phyloP scores from a whole-genome alignment of 768 basidiomycete species.

The Asterophora parasitica region DNA sequence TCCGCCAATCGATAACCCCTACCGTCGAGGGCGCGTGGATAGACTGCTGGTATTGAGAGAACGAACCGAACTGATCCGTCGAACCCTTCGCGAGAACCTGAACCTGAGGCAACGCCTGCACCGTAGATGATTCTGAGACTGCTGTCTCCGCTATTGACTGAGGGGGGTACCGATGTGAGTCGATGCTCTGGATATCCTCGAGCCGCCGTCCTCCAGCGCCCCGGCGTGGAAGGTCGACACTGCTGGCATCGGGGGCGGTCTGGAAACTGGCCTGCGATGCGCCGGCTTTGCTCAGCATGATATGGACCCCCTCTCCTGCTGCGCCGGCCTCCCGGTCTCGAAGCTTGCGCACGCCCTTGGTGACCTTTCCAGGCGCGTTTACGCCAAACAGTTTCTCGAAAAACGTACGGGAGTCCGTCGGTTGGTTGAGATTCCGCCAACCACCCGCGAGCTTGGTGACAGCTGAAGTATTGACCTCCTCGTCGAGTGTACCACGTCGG shows the following conservation, averaged over 20 bases:
- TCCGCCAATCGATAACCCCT: constrained; percentile 81
- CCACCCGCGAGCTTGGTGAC: constrained; percentile 79
- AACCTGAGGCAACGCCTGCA: no score
- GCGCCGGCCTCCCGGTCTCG: constrained; percentile 71
- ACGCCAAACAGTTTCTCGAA: constrained; percentile 68
- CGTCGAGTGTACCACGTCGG: constrained; percentile 81
- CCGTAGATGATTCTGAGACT: constrained; percentile 28
- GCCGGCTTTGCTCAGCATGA: constrained; percentile 54
- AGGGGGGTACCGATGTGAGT: constrained; percentile 64
- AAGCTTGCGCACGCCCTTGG: constrained; percentile 81
- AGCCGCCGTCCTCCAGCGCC: constrained; percentile 49
- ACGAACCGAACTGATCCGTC: constrained; percentile 34
- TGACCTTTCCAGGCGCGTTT: constrained; percentile 68
- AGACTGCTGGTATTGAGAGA: constrained; percentile 53
- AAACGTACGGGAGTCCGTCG: constrained; percentile 70
- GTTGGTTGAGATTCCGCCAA: constrained; percentile 90
- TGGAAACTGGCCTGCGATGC: constrained; percentile 35
- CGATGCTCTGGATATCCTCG: constrained; percentile 67
- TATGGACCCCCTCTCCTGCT: constrained; percentile 54
- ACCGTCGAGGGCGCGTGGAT: constrained; percentile 49
- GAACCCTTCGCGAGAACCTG: constrained; percentile 23
- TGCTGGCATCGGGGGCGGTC: constrained; percentile 34
- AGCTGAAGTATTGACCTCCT: constrained; percentile 93
- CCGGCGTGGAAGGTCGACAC: constrained; percentile 32
- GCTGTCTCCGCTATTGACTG: constrained; percentile 29